phyloP scores from a whole-genome alignment of 2,329 filamentous ascomycete species.

The Dactylellina cionopaga region DNA sequence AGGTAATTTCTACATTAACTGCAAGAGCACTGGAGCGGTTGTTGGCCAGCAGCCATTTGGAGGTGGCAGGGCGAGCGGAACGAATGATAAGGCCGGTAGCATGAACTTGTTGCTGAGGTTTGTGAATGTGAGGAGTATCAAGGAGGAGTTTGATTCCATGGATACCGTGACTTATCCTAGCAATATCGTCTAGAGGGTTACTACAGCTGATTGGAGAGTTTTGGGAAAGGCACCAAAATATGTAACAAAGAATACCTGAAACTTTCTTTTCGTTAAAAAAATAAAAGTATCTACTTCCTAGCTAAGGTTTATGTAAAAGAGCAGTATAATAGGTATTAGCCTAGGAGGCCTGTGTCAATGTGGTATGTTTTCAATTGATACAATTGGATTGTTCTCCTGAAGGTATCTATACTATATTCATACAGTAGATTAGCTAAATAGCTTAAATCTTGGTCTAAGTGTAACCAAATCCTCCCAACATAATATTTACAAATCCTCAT shows the following conservation, averaged over 20 bases:
- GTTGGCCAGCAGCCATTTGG: constrained; percentile 79
- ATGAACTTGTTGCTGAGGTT: constrained; percentile 72
- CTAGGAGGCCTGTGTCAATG: no score
- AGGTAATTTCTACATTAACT: constrained; percentile 88
- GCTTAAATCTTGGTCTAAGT: no score
- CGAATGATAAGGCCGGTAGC: constrained; percentile 78
- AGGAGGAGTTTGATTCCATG: constrained; percentile 77
- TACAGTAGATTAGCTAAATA: no score
- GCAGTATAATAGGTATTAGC: neutral
- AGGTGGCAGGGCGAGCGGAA: constrained; percentile 74
- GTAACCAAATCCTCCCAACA: no score
- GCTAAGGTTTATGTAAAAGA: no score
- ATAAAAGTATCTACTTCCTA: neutral
- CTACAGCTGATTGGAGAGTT: neutral
- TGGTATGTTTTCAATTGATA: no score
- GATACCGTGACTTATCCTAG: constrained; percentile 75
- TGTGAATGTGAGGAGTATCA: constrained; percentile 74
- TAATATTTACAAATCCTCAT: constrained; percentile 52
- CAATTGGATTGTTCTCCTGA: no score
- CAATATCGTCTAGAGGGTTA: constrained; percentile 68
- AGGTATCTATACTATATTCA: no score
- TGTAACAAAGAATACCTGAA: no score
- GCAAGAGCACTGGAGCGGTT: constrained; percentile 79
- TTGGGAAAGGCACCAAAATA: neutral
- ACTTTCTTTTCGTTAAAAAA: neutral